phyloP scores from a whole-genome alignment of 148 eudicot species.

The Rhododendron henanense region DNA sequence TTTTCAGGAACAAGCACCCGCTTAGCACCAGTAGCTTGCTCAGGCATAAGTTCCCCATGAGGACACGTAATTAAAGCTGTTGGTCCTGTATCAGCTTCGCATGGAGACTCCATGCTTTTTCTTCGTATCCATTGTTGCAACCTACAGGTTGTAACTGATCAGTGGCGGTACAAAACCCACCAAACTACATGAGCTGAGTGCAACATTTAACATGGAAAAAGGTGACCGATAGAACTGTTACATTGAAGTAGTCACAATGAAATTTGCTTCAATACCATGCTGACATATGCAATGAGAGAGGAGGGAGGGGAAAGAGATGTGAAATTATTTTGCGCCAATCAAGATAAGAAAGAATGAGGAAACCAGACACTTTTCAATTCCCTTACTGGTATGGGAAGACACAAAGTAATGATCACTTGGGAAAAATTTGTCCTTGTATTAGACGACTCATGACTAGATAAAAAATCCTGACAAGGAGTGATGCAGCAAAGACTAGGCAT shows the following conservation, averaged over 20 bases:
- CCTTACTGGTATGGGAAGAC: neutral
- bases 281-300: neutral
- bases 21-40: slow-evolving; percentile 79
- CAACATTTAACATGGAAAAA: neutral
- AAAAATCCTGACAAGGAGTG: neutral
- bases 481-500: neutral
- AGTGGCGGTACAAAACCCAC: neutral
- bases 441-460: neutral
- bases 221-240: neutral
- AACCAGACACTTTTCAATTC: neutral
- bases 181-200: neutral
- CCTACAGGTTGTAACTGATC: slow-evolving; percentile 40
- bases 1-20: slow-evolving; percentile 74
- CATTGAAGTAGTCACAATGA: neutral
- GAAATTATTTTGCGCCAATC: neutral
- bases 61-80: slow-evolving; percentile 86
- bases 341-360: neutral
- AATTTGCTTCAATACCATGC: neutral
- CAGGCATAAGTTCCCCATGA: slow-evolving; percentile 90
- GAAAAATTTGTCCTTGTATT: neutral
- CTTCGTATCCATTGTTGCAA: slow-evolving; percentile 87
- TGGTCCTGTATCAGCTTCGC: slow-evolving; percentile 94
- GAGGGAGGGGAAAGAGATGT: neutral
- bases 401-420: neutral
- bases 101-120: slow-evolving; percentile 63